Conservation (phyloP, 2,329 filamentous ascomycete species). For the Leptoxyphium fumago region DNA sequence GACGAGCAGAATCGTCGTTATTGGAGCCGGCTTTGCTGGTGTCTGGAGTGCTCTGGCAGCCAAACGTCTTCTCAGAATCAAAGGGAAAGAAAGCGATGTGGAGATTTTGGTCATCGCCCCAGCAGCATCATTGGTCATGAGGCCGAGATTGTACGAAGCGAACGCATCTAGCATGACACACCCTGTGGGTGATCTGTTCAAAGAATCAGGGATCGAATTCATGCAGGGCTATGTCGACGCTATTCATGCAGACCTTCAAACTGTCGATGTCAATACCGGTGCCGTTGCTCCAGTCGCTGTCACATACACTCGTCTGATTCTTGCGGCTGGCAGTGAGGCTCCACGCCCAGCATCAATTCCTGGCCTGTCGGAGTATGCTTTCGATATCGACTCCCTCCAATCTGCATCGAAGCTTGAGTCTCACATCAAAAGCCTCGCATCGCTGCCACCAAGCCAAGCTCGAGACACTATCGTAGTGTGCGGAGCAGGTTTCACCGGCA, state of each 20-base stretch:
- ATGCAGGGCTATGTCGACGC: neutral
- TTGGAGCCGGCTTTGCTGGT: neutral
- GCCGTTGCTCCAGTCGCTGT: neutral
- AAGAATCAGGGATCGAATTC: neutral
- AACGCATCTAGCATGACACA: neutral
- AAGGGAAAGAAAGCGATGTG: neutral
- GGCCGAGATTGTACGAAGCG: neutral
- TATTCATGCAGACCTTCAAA: neutral
- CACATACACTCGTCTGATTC: neutral
- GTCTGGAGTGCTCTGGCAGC: neutral
- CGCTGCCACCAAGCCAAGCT: neutral
- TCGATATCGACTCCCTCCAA: neutral
- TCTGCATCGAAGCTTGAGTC: neutral
- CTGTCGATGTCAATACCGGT: neutral
- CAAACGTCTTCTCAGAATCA: neutral
- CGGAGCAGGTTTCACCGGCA: neutral
- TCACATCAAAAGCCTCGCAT: neutral
- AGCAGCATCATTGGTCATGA: neutral
- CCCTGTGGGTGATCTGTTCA: neutral
- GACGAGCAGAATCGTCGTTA: neutral
- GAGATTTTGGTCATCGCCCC: neutral
- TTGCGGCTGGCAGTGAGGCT: neutral
- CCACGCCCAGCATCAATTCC: neutral
- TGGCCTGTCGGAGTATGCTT: neutral
- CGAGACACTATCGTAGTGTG: neutral